Base-by-base conservation (phyloP, 2,329 filamentous ascomycete genomes). In the Hymenoscyphus fraxineus region DNA sequence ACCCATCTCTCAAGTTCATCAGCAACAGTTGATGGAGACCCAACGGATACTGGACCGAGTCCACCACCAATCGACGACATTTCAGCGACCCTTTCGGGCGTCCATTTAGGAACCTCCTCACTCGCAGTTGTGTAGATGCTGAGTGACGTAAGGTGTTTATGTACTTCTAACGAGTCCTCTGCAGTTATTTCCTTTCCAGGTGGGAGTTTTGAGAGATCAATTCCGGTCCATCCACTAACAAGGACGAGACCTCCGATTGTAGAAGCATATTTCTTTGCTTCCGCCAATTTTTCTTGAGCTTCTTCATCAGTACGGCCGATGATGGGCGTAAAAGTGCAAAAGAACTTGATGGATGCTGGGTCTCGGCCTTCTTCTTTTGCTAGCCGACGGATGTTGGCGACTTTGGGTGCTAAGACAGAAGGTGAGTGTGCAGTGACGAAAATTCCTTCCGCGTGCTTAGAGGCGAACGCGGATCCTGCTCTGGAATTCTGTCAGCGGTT, bases 211-310 rank as follows among this genome's bases (percentile, higher is more conserved):
- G 81, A 84, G 16, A 89, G 77, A 72, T 89, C 85, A 40, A 88
- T 86, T 0, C 86, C 89, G 0, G 89, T 91, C 88, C 88, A 92
- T 1, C 88, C 88, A 31, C 87, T 87, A 67, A 92, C 91, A 13
- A 91, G 76, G 0, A 88, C 86, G 61, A 91, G 73, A 0, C 88
- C 88, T 1, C 89, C 89, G 65, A 88, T 88, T 39, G 83, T 80
- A 0, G 82, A 83, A 0, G 86, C 88, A 70, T 90, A 85, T 66
- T 82, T 80, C 32, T 82, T 79, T 64, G 85, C 87, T 6, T 90
- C 85, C 0, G 79, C 77, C 54, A 87, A 82, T 75, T 91, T 91
- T 3, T 80, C 82, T 65, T 81, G 76, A 0, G 89, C 89, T 73
- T 90, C 88, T 64, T 86, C 85, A 66, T 89, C 83, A 0, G 88